Evolutionary conservation across 805 yeast genomes (phyloP), one percentile per base, ranked within the genome.

Genomic region (Saturnispora serradocipensis): DNA sequence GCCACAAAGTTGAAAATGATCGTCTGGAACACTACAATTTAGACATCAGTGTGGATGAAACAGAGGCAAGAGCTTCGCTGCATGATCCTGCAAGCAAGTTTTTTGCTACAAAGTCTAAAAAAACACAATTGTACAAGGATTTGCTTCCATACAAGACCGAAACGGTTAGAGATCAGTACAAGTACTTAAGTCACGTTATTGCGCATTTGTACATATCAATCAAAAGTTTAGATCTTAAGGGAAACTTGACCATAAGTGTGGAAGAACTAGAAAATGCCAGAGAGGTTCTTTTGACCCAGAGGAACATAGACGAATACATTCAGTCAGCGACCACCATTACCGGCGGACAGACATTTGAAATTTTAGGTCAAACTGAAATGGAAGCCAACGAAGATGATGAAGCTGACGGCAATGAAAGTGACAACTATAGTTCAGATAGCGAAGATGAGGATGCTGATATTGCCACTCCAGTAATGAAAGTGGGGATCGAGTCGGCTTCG

Each of bases 131-230:
- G 20, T 58, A 63, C n/a, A 60, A 61, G 32, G 54, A 54, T 3
- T 43, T 61, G 8, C 49, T 91, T 27, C 98, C 98, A 0, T 93
- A 90, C 65, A 69, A 72, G 43, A 77, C 84, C 0, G 97, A 88
- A 64, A 59, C 79, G 1, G 81, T 80, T 15, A 68, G 69, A 34
- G 95, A 86, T 52, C 85, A 82, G 53, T 84, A 87, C 16, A 76
- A 74, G 50, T 89, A 88, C 59, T 70, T 91, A 39, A 75, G 86
- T 43, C 93, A 85, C 61, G 85, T 91, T n/a, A 74, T 90, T 32
- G 76, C 84, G 2, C 88, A 87, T 65, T 66, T 93, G 18, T 86
- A 86, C 64, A 79, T 87, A 51, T 88, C 97, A 9, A 76, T 87
- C 45, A 75, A 78, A 52, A 78, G 93, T 3, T 70, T 84, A 55